Evolutionary conservation across 192 early-diverging fungal species (phyloP), one percentile per base, ranked within the genome.

Genomic region (Backusella morwellensis): DNA sequence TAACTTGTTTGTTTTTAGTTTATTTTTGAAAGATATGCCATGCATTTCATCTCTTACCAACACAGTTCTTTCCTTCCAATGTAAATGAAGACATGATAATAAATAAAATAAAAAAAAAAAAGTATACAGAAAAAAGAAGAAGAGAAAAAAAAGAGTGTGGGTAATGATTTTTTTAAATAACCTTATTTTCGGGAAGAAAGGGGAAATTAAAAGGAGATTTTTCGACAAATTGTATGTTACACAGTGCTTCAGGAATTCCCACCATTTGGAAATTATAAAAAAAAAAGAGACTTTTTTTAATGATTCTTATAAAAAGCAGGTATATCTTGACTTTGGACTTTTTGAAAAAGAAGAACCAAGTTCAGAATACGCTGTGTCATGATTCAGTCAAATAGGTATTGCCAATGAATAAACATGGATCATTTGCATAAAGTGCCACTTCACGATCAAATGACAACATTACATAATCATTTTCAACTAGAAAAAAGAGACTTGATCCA

Each of bases 11-110:
- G 15, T 19, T 44, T 44, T 44, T 44, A 44, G 3, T 17, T 44
- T 0, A 3, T 17, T 44, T 17, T 44, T 44, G 42, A 44, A 44
- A 44, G 14, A 44, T 14, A 44, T 44, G 15, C 4, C 0, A 26
- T 29, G 19, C 7, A 14, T 32, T 32, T 32, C 32, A 32, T 32
- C 2, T 12, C 26, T 63, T 63, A 63, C 56, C 56, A 63, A 63
- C 56, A 63, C 56, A 63, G 56, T 63, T 63, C 56, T 63, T 63
- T 63, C 56, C 56, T 63, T 63, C 56, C 12, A 63, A 63, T 63
- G 56, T 12, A 29, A 63, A 63, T 63, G 56, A 63, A 29, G 56
- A 63, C 56, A 63, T 63, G 17, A 59, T 59, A 32, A 32, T 32
- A 32, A 32, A 32, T 32, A 63, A 7, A 26, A n/a, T n/a, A n/a